These are phyloP conservation scores for Kernera saxatilis DNA, from an alignment of 345 rosid genomes.

Conservation along the genomic window DNA sequence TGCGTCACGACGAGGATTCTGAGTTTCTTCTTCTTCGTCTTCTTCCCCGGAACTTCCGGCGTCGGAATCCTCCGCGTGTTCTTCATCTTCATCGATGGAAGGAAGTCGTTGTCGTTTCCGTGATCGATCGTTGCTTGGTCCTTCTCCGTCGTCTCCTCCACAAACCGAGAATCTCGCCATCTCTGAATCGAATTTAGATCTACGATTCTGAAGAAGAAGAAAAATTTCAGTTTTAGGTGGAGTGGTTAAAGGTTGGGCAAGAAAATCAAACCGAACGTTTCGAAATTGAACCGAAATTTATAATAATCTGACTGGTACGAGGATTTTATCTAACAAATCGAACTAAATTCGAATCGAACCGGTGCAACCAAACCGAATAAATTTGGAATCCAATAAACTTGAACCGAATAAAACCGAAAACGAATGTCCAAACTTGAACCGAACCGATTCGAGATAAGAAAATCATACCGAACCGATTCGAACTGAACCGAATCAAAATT, in stretches of 20 bases:
- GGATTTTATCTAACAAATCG: no score
- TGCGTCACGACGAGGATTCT: not conserved
- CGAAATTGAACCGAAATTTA: not conserved
- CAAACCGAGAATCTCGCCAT: constrained; percentile 26
- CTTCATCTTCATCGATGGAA: constrained; percentile 25
- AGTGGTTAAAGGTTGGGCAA: not conserved
- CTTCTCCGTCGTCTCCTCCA: constrained; percentile 29
- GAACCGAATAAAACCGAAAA: no score
- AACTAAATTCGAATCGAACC: no score
- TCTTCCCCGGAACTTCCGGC: constrained; percentile 21
- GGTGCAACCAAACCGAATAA: no score
- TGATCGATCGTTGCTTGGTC: constrained; percentile 4
- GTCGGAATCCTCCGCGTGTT: constrained; percentile 1
- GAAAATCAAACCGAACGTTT: not conserved
- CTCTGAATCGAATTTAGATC: not conserved
- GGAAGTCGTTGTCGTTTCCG: constrained; percentile 27
- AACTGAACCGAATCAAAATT: no score
- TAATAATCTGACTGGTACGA: no score
- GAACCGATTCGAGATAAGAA: no score
- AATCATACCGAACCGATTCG: no score
- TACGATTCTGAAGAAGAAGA: not conserved
- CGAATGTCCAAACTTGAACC: no score
- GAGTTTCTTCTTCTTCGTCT: constrained; percentile 7
- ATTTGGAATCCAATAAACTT: no score
- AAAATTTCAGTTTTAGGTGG: not conserved